Percentiles rank a stretch among this genome's conserved stretches.
These are phyloP conservation scores for Plasmodium blacklocki DNA, from an alignment of 169 alveolate species.

Conservation along the genomic window DNA sequence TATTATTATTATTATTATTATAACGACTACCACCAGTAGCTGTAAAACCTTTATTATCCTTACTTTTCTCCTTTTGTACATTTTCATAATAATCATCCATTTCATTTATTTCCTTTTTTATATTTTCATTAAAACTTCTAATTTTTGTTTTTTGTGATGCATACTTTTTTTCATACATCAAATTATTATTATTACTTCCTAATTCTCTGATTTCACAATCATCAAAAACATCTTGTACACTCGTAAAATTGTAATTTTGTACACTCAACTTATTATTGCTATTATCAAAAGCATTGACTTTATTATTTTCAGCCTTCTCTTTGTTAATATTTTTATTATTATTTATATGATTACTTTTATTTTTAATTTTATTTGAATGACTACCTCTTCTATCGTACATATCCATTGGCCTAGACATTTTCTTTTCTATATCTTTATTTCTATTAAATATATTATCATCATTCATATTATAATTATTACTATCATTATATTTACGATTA, in stretches of 20 bases:
- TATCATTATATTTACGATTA: too few species aligned
- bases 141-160: not conserved
- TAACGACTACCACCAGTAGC: not conserved
- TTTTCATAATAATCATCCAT: not conserved
- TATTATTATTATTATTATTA: not conserved
- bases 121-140: not conserved
- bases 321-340: not conserved
- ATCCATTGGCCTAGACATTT: not conserved
- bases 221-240: conserved; percentile 27
- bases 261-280: not conserved
- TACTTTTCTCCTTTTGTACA: not conserved
- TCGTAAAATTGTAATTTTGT: not conserved
- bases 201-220: not conserved
- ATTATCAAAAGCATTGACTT: not conserved
- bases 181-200: not conserved
- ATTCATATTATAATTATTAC: too few species aligned
- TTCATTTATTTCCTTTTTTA: not conserved
- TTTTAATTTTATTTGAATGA: not conserved
- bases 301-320: not conserved
- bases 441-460: not conserved
- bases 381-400: too few species aligned
- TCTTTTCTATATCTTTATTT: not conserved
- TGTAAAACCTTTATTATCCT: too few species aligned
- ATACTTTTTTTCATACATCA: not conserved
- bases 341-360: not conserved